Base-by-base conservation (phyloP, 73 alveolate species). In the Paramecium sonneborni region DNA sequence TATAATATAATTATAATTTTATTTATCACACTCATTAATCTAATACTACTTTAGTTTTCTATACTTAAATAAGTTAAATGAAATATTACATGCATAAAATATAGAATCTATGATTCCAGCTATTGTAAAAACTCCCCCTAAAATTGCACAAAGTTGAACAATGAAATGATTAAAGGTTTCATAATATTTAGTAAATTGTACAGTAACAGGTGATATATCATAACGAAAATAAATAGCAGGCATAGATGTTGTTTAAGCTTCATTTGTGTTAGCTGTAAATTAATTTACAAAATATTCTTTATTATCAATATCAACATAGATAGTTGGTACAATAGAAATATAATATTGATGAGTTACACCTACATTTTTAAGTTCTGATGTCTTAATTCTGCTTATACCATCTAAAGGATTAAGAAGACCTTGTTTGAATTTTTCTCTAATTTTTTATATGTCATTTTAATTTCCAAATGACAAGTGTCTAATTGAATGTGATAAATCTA, bases 101-200 rank as follows among this genome's bases (percentile, higher is more conserved):
- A 95, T 68, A 26, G 95, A 92, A 91, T 96, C 99, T 43, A 98
- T 92, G 21, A 98, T 92, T 37, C 99, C 99, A 67, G 99, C 97
- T 26, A 97, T 98, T 41, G 99, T 97, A 93, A 97, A 98, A 28
- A 98, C 97, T 35, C 99, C 99, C 72, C 99, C 99, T 35, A 98
- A 88, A 85, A 98, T 98, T 43, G 99, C 99, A 93, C 99, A 98
- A 69, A 98, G 93, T 93, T 97, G 95, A 57, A 96, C 96, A 41
- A 96, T 69, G 88, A 96, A 96, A 85, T 95, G 97, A 55, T 94
- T 70, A 76, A 97, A 93, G 46, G 95, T 62, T 82, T 97, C 99
- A 87, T 94, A 95, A 32, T 95, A 93, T 91, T 96, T 95, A 21
- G 93, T 85, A 92, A 93, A 96, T 72, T 95, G 94, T 52, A 98